Base-by-base conservation (phyloP, 139 green algal genomes). In the Tetraselmis striata region DNA sequence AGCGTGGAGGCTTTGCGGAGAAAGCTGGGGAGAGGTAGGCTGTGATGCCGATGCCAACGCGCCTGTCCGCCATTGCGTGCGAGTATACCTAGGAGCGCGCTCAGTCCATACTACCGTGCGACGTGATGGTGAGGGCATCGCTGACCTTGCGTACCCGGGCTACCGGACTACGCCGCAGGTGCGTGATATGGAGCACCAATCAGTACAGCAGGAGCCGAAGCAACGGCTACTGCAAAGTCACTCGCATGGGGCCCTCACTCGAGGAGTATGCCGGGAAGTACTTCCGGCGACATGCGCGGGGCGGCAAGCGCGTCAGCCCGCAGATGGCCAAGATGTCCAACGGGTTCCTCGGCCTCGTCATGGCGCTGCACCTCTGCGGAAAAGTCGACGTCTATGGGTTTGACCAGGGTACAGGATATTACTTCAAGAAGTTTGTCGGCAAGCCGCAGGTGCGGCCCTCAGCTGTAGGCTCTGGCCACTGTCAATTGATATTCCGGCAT, bases 291-390 rank as follows among this genome's bases (percentile, higher is more conserved):
- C 31, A 82, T 31, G 28, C 28, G 26, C 78, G 24, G 78, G 31
- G 31, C 2, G 31, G 27, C 2, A 31, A 82, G n/a, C 31, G 31
- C 31, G 23, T 31, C 1, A 28, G 78, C 28, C 25, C 28, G n/a
- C 78, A 82, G 78, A 82, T 29, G 78, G 78, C 78, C 2, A 82
- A 82, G 78, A 75, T 82, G 31, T 82, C 78, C 78, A 82, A 82
- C 78, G 78, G 78, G 2, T 82, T 82, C 78, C 31, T 82, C 18
- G 78, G 78, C 31, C 2, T 82, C 23, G 78, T 82, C 2, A 26
- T 76, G 24, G 78, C 78, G 31, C 78, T 82, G 31, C 78, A 82
- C 78, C 25, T 77, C 2, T 77, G 74, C 25, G 74, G 26, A 2
- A 77, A 77, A 77, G 78, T 82, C 2, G 30, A 75, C 31, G 31